Base-by-base conservation (phyloP, 2,329 filamentous ascomycete species). In the Ilyonectria mors-panacis region DNA sequence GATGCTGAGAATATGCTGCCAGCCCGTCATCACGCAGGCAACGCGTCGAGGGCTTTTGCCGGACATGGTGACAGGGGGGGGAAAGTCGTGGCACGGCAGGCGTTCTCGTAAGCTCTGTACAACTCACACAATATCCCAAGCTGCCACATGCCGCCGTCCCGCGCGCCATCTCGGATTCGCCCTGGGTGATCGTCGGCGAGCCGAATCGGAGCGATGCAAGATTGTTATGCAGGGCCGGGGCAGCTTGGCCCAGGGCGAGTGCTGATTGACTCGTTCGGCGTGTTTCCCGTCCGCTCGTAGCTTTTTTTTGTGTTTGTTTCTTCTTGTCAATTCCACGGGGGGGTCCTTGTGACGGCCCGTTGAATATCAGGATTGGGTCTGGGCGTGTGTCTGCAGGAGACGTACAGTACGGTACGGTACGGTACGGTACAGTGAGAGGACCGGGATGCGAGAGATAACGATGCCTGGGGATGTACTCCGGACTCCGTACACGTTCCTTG, bases 141-240 rank as follows among this genome's bases (percentile, higher is more conserved):
- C 51, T 37, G 35, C 35, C 37, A 45, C 35, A 33, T 42, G 30
- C 23, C 48, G 15, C 9, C 28, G 12, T 23, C 26, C 23, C 59
- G n/a, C 42, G 47, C 50, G 28, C 19, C 48, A 54, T 62, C n/a
- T 33, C 35, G 23, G 37, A 39, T 51, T 53, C 28, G 48, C 26
- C 48, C 48, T 51, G 48, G 26, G 28, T 54, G 63, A 62, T 66
- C 51, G 63, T 62, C 58, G 53, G 28, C 30, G 50, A 60, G 63
- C 58, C 63, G 58, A 62, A 66, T 66, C 63, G 56, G 57, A 56
- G 48, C 28, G 56, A 66, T 58, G 63, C 63, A 62, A 62, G 63
- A 66, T 66, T 58, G 62, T 30, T 30, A 64, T 53, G 62, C 55
- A 47, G 62, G 54, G 39, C 47, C 28, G 37, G 54, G 51, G 39